These are phyloP conservation scores for Kodamaea lidongshanica DNA, from an alignment of 805 yeast species.

Conservation along the genomic window DNA sequence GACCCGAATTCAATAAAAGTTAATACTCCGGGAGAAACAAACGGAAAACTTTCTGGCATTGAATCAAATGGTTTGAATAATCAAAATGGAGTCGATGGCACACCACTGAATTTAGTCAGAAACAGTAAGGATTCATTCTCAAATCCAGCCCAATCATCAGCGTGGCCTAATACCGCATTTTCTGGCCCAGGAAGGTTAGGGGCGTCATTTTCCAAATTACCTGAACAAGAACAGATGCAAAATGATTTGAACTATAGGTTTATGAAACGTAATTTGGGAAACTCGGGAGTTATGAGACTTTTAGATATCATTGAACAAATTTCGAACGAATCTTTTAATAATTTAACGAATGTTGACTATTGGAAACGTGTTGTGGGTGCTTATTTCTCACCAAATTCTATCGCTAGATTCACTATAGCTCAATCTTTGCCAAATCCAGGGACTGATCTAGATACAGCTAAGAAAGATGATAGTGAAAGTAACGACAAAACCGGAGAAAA, in stretches of 20 bases:
- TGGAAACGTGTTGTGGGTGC: slow-evolving; percentile 32
- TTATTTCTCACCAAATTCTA: slow-evolving; percentile 28
- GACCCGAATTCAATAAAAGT: too few species aligned
- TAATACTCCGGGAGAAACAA: too few species aligned
- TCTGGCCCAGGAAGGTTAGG: too few species aligned
- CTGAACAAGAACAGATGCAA: slow-evolving; percentile 13
- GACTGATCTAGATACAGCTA: slow-evolving; percentile 4
- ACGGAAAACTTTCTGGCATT: too few species aligned
- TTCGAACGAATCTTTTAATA: slow-evolving; percentile 26
- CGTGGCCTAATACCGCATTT: too few species aligned
- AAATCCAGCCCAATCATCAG: slow-evolving; percentile 1
- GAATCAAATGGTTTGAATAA: too few species aligned
- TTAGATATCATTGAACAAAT: slow-evolving; percentile 36
- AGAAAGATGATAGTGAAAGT: slow-evolving; percentile 3
- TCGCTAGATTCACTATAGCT: slow-evolving; percentile 24
- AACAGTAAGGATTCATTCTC: slow-evolving; percentile 1
- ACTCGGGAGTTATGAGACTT: slow-evolving; percentile 36
- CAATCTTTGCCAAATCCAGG: slow-evolving; percentile 9
- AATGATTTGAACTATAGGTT: slow-evolving; percentile 30
- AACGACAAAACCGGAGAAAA: too few species aligned
- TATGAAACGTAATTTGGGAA: slow-evolving; percentile 35
- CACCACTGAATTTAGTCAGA: slow-evolving; percentile 1
- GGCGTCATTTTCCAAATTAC: too few species aligned
- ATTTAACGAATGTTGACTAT: slow-evolving; percentile 25
- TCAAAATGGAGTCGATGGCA: neutral